Evolutionary conservation across 345 rosid genomes (phyloP).

Genomic region (Ceriops tagal): DNA sequence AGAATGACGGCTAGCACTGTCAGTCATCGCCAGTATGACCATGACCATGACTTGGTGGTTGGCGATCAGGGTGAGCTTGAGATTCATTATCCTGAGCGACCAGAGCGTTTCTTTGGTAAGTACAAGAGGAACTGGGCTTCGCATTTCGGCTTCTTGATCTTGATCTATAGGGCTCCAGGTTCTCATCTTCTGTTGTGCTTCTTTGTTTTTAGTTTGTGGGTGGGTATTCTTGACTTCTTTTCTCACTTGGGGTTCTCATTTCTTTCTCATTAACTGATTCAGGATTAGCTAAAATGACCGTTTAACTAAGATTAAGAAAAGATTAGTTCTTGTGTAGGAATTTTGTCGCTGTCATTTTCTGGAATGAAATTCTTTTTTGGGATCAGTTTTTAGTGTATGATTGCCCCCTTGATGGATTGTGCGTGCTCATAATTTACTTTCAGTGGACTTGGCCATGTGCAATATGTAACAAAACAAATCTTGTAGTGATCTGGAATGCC

Average conservation of each 20-base stretch:
- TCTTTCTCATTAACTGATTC: background rate
- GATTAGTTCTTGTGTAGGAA: no score
- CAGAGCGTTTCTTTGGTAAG: conserved; percentile 86
- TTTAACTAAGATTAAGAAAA: no score
- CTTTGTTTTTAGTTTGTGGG: conserved; percentile 58
- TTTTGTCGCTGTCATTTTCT: no score
- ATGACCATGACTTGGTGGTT: background rate
- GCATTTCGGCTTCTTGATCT: conserved; percentile 85
- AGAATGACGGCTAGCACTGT: conserved; percentile 31
- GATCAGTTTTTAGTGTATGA: no score
- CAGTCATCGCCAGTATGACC: conserved; percentile 29
- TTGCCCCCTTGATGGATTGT: no score
- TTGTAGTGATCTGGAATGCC: background rate
- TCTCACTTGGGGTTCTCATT: background rate
- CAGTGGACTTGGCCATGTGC: no score
- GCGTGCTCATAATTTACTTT: no score
- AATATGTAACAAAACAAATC: background rate
- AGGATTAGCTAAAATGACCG: no score
- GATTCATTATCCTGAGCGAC: conserved; percentile 94
- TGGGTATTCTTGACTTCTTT: background rate
- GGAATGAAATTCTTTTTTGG: no score
- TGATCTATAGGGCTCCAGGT: conserved; percentile 78
- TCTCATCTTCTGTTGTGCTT: conserved; percentile 70
- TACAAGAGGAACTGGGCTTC: conserved; percentile 97
- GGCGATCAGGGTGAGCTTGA: conserved; percentile 71